Base-by-base conservation (phyloP, 1,284 basidiomycete genomes). In the Neonothopanus nambi region DNA sequence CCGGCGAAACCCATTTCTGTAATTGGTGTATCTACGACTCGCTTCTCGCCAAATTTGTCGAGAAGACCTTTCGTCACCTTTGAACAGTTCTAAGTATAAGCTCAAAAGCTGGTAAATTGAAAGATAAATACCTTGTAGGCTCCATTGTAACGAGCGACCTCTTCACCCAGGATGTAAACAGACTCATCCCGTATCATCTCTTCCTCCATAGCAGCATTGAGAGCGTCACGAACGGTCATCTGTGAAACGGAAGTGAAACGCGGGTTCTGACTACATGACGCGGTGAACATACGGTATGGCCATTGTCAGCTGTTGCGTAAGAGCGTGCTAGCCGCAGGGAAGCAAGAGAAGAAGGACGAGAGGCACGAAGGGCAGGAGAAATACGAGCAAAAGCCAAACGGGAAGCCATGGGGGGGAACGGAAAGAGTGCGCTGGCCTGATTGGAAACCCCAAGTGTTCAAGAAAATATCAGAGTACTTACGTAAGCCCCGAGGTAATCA, bases 1-100 rank as follows among this genome's bases (percentile, higher is more conserved):
- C 97, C 97, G 69, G 93, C 90, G 75, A 99, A 99, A 71, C 97
- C 97, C 85, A 96, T 93, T 77, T 99, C 97, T 44, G 95, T 98
- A 68, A 98, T 98, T 58, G 93, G 93, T 1, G 93, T 96, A 73
- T 99, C 97, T 57, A 99, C 89, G 56, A 99, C 97, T 58, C 97
- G 91, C 77, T 93, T 95, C 79, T 98, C 96, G 63, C 97, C 97
- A 63, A 98, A 99, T 80, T 99, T 99, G 84, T 99, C 97, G 63
- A 98, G 81, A 23, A 99, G 84, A 57, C 97, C 97, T 77, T 98
- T 98, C 61, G 95, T 97, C 67, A 98, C 86, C 93, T 95, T 56
- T 26, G 52, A 37, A 37, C 54, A 48, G 51, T 23, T 42, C 15
- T 30, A 12, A 51, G 15, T 5, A 42, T 28, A 28, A 11, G 5